Base-by-base conservation (phyloP, 1,139 yeast genomes). In the Hyphopichia wangnamkhiaoensis region DNA sequence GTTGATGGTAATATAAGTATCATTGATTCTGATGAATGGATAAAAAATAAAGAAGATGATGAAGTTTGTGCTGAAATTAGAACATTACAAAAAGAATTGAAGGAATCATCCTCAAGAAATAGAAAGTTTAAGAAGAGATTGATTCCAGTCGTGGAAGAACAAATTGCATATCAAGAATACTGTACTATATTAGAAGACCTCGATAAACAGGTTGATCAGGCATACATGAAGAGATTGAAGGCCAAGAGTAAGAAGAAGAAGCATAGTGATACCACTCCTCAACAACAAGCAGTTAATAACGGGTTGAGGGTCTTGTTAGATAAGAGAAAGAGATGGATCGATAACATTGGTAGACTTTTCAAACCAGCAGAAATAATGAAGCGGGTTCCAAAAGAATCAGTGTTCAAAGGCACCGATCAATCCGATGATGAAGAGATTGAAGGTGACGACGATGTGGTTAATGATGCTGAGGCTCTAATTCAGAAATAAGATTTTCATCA, bases 161-260 rank as follows among this genome's bases (percentile, higher is more conserved):
- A 88, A 53, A 74, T 94, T 53, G 97, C 98, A 19, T 93, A 93
- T 79, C 97, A 93, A 59, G 98, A 94, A 59, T 94, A 89, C 58
- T 71, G 83, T 41, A 86, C 94, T 12, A 90, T 94, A 40, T 64
- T 91, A 45, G 98, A 93, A 42, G 98, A 93, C 57, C 71, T 94
- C 50, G 97, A 94, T 59, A 93, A 91, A 58, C 98, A 94, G 62
- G 93, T 93, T 20, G 98, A 94, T 59, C 98, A 89, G 61, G 93
- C 96, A 10, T 93, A 90, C 57, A 69, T 86, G 52, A 87, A 91
- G 61, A 74, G 97, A 43, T 76, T 87, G 44, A 80, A 91, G 52
- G 89, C 83, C n/a, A 85, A 89, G 43, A 85, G 84, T 47, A 84
- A 84, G 61, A 86, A 85, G 63, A 84, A 85, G 67, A 68, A 66